Evolutionary conservation across 176 grass and related monocot species (phyloP).

Genomic region (Carex kokanica): DNA sequence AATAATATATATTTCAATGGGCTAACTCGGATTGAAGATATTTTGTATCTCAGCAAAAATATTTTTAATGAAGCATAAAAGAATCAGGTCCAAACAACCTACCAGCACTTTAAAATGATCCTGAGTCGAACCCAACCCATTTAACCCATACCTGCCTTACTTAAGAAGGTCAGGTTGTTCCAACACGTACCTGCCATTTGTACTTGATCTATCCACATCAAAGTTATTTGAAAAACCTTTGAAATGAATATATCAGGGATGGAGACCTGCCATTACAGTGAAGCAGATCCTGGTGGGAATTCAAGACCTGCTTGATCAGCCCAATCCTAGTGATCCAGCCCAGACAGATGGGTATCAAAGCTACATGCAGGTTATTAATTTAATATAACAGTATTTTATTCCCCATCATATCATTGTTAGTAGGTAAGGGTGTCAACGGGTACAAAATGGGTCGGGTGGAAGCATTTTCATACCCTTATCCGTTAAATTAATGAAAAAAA

Average conservation of each 20-base stretch:
- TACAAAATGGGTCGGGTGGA: no score
- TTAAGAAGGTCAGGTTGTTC: background rate
- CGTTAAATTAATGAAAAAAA: no score
- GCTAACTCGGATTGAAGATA: background rate
- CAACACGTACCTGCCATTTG: background rate
- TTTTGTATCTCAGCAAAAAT: background rate
- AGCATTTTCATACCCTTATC: no score
- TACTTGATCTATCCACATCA: background rate
- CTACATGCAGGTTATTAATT: conserved; percentile 45
- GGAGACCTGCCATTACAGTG: conserved; percentile 82
- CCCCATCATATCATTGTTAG: background rate
- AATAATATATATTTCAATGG: background rate
- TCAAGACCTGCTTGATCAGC: conserved; percentile 74
- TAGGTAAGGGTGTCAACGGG: background rate
- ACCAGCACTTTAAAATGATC: background rate
- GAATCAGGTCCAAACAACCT: background rate
- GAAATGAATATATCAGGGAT: conserved; percentile 42
- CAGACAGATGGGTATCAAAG: conserved; percentile 51
- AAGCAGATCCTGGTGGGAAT: conserved; percentile 81
- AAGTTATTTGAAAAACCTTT: background rate
- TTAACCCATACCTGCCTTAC: background rate
- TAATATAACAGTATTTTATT: background rate
- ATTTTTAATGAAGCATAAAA: background rate
- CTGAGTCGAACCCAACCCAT: background rate
- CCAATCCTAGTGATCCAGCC: conserved; percentile 60